Conservation (phyloP, 2,329 filamentous ascomycete genomes). For the Penicillium sp. region DNA sequence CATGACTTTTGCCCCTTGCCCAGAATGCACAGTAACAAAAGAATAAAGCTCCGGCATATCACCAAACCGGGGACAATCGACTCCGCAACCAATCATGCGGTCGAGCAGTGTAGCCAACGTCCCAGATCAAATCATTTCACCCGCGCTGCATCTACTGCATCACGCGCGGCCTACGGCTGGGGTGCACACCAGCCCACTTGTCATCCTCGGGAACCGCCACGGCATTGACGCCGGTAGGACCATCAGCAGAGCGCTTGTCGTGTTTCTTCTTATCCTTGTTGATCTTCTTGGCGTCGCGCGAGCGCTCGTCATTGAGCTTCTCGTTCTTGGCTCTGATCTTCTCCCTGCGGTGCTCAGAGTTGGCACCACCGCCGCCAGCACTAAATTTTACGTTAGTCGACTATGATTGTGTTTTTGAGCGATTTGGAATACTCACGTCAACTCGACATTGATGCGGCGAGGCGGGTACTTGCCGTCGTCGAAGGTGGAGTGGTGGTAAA, state of each 20-base stretch:
- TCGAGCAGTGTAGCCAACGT: no score
- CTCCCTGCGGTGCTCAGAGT: constrained; percentile 66
- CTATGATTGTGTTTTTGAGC: background rate
- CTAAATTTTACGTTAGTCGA: constrained; percentile 41
- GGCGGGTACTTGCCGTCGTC: constrained; percentile 54
- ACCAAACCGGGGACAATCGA: background rate
- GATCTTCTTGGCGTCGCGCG: constrained; percentile 51
- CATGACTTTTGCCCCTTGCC: constrained; percentile 1
- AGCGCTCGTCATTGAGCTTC: constrained; percentile 71
- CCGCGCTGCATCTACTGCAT: constrained; percentile 25
- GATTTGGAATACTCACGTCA: constrained; percentile 62
- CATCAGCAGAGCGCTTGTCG: constrained; percentile 19
- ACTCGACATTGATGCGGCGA: constrained; percentile 85
- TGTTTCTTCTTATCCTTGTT: constrained; percentile 45
- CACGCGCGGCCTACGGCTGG: constrained; percentile 40
- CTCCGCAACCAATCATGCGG: background rate
- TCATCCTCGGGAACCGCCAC: constrained; percentile 18
- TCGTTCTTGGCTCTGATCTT: constrained; percentile 85
- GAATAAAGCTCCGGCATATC: background rate
- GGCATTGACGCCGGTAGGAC: constrained; percentile 26
- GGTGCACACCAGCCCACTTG: constrained; percentile 42
- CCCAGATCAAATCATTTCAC: no score
- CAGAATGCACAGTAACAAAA: constrained; percentile 8
- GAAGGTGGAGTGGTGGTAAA: constrained; percentile 84
- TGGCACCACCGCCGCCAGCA: constrained; percentile 73